A percentile compares a stretch with the other conserved stretches of the same genome.
phyloP scores from a whole-genome alignment of 2,329 filamentous ascomycete genomes.

The Davidsoniella virescens region DNA sequence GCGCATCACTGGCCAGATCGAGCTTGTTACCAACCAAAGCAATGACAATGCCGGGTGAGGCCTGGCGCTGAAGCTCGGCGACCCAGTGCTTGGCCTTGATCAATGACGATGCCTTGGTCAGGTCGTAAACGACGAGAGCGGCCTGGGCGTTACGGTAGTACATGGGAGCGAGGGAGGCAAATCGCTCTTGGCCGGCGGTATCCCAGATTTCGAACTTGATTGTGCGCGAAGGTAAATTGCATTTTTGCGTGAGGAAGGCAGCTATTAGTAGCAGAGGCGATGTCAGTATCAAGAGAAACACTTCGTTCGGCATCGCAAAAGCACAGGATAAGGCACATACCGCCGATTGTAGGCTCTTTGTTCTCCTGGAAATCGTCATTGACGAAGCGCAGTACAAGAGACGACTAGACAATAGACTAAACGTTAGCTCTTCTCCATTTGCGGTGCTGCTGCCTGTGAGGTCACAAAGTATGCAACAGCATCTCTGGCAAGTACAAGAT shows the following conservation, averaged over 20 bases:
- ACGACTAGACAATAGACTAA: conserved; percentile 47
- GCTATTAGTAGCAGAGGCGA: conserved; percentile 35
- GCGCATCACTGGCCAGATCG: conserved; percentile 57
- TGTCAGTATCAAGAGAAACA: neutral
- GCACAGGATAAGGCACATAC: conserved; percentile 31
- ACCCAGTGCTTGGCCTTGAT: conserved; percentile 99
- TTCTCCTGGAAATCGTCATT: conserved; percentile 99
- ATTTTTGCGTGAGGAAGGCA: conserved; percentile 97
- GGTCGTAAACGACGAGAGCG: conserved; percentile 93
- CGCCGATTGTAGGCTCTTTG: conserved; percentile 97
- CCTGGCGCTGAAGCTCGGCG: conserved; percentile 89
- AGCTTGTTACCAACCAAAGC: conserved; percentile 94
- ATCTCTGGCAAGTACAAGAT: neutral
- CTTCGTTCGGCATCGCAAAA: too few species aligned
- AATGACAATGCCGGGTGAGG: conserved; percentile 90
- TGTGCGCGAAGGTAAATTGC: conserved; percentile 80
- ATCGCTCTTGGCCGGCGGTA: conserved; percentile 93
- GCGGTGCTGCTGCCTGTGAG: neutral
- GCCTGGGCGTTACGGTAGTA: conserved; percentile 99
- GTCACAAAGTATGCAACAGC: neutral
- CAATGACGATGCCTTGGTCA: conserved; percentile 89
- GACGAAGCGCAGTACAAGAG: conserved; percentile 91
- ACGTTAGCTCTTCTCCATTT: too few species aligned
- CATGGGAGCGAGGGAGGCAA: conserved; percentile 92
- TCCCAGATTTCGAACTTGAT: conserved; percentile 97